These are phyloP conservation scores for Viola odorata DNA, from an alignment of 345 rosid species.

Conservation along the genomic window DNA sequence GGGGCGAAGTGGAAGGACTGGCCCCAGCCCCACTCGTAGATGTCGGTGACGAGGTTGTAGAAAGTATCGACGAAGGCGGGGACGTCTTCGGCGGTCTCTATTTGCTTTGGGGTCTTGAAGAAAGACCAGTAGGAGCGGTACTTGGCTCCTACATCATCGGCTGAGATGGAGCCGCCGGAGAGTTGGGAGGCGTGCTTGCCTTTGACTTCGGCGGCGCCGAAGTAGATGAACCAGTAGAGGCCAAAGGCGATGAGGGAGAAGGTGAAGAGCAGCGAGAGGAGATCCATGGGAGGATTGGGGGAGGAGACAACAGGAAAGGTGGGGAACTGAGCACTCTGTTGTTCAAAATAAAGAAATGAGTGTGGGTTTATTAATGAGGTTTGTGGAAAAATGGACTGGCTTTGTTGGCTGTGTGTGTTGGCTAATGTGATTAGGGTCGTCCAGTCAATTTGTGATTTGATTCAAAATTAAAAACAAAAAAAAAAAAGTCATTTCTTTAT, in stretches of 20 bases:
- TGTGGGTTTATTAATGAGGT: too few species aligned
- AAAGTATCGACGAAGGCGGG: slow-evolving; percentile 93
- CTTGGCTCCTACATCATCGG: slow-evolving; percentile 73
- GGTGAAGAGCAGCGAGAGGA: slow-evolving; percentile 56
- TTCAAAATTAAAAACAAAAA: neutral
- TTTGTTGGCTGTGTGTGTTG: too few species aligned
- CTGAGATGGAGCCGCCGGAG: slow-evolving; percentile 90
- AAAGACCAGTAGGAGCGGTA: slow-evolving; percentile 83
- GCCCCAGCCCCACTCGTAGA: slow-evolving; percentile 99
- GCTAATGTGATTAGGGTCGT: too few species aligned
- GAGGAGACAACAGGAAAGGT: too few species aligned
- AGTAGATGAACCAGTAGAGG: slow-evolving; percentile 79
- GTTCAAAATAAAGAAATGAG: too few species aligned
- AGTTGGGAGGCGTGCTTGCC: slow-evolving; percentile 73
- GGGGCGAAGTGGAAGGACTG: slow-evolving; percentile 98
- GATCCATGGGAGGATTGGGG: slow-evolving; percentile 33
- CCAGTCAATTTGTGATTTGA: too few species aligned
- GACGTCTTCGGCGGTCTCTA: slow-evolving; percentile 69
- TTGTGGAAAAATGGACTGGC: too few species aligned
- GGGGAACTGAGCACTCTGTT: too few species aligned
- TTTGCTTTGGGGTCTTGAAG: slow-evolving; percentile 83
- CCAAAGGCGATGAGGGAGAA: slow-evolving; percentile 68
- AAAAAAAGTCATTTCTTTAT: neutral
- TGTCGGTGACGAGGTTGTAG: slow-evolving; percentile 89
- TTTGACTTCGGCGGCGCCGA: slow-evolving; percentile 82